Evolutionary conservation across 768 basidiomycete species (phyloP).

Genomic region (Boletus subcaerulescens): DNA sequence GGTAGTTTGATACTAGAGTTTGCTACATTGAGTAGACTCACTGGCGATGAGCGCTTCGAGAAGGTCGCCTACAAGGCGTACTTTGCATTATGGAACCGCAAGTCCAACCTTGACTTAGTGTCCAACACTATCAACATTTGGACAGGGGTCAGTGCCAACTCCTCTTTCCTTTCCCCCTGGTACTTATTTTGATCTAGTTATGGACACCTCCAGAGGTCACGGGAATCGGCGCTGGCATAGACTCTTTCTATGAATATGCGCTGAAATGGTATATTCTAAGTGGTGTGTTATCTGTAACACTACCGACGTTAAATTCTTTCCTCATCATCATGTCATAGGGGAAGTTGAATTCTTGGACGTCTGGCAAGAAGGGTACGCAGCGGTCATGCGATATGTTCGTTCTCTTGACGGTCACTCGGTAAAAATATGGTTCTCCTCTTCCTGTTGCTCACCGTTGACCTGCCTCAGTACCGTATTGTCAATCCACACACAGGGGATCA

Average conservation of each 20-base stretch:
- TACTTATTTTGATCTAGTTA: conserved; percentile 32
- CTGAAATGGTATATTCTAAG: conserved; percentile 90
- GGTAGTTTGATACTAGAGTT: conserved; percentile 94
- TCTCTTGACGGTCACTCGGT: conserved; percentile 89
- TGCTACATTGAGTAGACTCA: conserved; percentile 86
- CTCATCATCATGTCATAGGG: conserved; percentile 37
- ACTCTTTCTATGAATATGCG: conserved; percentile 94
- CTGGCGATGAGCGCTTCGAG: conserved; percentile 88
- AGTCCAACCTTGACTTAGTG: conserved; percentile 78
- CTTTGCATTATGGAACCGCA: conserved; percentile 91
- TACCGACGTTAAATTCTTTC: background rate
- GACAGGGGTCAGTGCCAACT: conserved; percentile 59
- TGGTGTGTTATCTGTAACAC: conserved; percentile 39
- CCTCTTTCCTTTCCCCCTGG: background rate
- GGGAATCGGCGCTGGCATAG: conserved; percentile 90
- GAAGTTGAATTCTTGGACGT: conserved; percentile 80
- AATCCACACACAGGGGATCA: conserved; percentile 76
- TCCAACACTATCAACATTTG: conserved; percentile 87
- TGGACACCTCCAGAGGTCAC: conserved; percentile 79
- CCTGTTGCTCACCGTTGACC: background rate
- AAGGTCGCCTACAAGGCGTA: conserved; percentile 87
- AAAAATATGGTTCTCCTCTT: conserved; percentile 3
- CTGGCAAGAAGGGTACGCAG: conserved; percentile 79
- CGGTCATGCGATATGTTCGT: conserved; percentile 82
- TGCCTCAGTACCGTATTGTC: conserved; percentile 74